Evolutionary conservation across 179 eudicot species (phyloP).

Genomic region (Silene coronaria): DNA sequence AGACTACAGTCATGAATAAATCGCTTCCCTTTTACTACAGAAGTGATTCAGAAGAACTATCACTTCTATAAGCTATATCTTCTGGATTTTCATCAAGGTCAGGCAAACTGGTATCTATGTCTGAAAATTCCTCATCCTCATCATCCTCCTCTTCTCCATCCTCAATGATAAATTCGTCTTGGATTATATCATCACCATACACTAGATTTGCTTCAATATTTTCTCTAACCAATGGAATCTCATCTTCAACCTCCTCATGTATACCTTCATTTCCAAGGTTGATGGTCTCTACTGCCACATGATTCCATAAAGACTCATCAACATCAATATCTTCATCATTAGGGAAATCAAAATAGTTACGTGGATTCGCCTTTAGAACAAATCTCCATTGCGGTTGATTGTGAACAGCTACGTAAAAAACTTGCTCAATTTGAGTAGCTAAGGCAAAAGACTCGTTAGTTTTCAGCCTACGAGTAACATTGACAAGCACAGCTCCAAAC

Average conservation of each 20-base stretch:
- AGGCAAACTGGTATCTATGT: background rate
- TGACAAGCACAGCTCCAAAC: background rate
- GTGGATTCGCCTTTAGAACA: background rate
- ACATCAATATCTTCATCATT: background rate
- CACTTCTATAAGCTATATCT: background rate
- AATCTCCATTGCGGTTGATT: slow-evolving; percentile 1
- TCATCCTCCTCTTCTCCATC: background rate
- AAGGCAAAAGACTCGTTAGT: slow-evolving; percentile 8
- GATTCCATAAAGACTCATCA: background rate
- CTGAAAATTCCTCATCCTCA: background rate
- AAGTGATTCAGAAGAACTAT: background rate
- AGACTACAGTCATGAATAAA: no score
- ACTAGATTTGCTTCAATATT: background rate
- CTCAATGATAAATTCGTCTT: no score
- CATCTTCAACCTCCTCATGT: background rate
- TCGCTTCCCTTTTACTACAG: background rate
- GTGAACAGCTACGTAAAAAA: background rate
- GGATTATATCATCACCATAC: background rate
- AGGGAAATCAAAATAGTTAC: slow-evolving; percentile 5
- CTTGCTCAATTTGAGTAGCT: slow-evolving; percentile 2
- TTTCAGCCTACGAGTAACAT: background rate
- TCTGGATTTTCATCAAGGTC: background rate
- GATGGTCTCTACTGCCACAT: no score
- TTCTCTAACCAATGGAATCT: background rate
- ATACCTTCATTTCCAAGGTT: no score